A percentile compares a stretch with the other conserved stretches of the same genome.
These are phyloP conservation scores for Colletotrichum sp. DNA, from an alignment of 2,329 filamentous ascomycete genomes.

Conservation along the genomic window DNA sequence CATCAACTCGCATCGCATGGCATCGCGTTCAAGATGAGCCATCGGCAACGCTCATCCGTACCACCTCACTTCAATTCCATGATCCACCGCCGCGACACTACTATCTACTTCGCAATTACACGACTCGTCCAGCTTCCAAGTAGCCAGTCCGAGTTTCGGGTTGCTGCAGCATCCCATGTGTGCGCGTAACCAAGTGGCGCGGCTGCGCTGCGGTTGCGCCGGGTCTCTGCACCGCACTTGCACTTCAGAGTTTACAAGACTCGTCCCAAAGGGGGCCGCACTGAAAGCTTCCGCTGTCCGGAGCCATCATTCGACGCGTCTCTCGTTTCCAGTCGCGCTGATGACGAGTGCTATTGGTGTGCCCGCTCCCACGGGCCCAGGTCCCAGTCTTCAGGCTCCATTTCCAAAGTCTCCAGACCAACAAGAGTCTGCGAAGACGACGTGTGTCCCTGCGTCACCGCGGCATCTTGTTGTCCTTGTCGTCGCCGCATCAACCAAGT, in stretches of 20 bases:
- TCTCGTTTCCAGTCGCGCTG: neutral
- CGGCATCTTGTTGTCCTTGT: conserved; percentile 2
- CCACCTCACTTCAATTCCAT: neutral
- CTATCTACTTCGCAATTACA: neutral
- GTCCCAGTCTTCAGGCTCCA: neutral
- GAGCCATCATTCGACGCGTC: conserved; percentile 1
- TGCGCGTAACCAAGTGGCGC: neutral
- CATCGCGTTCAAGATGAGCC: neutral
- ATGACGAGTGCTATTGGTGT: neutral
- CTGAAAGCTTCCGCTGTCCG: neutral
- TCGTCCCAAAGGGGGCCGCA: neutral
- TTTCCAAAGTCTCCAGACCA: neutral
- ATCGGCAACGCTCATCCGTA: neutral
- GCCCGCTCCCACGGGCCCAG: neutral
- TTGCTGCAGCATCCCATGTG: neutral
- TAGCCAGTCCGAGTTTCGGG: neutral
- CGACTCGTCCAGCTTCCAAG: neutral
- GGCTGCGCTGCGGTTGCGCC: neutral
- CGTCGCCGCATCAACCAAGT: conserved; percentile 17
- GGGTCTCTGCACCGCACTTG: neutral
- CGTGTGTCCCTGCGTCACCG: conserved; percentile 1
- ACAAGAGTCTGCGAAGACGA: neutral
- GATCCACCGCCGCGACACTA: neutral
- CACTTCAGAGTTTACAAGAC: neutral
- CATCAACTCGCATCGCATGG: neutral